Conservation (phyloP, 2,329 filamentous ascomycete genomes). For the Cladosporium sp. region DNA sequence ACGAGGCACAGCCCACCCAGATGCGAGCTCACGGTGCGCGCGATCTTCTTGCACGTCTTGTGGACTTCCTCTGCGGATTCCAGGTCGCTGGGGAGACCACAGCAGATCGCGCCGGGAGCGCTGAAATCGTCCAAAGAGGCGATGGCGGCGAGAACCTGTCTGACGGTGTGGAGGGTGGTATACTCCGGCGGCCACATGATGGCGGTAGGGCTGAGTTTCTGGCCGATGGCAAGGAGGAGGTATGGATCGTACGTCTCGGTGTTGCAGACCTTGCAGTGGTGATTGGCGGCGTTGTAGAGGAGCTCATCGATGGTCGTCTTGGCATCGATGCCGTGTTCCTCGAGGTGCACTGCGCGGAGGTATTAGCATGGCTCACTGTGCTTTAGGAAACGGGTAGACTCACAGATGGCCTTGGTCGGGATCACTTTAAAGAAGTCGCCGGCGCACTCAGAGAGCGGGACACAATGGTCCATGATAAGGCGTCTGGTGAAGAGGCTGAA, state of each 20-base stretch:
- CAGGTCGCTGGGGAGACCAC: neutral
- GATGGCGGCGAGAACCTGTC: neutral
- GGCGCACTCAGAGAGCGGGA: neutral
- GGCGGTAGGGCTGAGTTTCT: neutral
- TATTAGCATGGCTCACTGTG: neutral
- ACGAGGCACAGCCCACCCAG: neutral
- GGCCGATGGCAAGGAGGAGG: neutral
- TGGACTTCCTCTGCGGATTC: neutral
- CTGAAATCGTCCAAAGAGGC: neutral
- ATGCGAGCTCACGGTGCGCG: fast-evolving
- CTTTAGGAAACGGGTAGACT: neutral
- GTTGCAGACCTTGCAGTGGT: neutral
- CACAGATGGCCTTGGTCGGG: neutral
- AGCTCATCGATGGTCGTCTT: neutral
- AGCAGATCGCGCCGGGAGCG: neutral
- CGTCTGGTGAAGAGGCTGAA: neutral
- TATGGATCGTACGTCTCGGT: neutral
- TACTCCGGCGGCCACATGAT: neutral
- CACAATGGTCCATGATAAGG: neutral
- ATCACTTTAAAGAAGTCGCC: neutral
- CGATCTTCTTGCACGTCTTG: neutral
- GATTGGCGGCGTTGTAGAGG: neutral
- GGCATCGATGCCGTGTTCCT: neutral
- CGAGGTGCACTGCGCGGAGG: neutral
- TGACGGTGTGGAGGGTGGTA: neutral